These are phyloP conservation scores for Colletotrichum sp. DNA, from an alignment of 2,329 filamentous ascomycete species.

Conservation along the genomic window DNA sequence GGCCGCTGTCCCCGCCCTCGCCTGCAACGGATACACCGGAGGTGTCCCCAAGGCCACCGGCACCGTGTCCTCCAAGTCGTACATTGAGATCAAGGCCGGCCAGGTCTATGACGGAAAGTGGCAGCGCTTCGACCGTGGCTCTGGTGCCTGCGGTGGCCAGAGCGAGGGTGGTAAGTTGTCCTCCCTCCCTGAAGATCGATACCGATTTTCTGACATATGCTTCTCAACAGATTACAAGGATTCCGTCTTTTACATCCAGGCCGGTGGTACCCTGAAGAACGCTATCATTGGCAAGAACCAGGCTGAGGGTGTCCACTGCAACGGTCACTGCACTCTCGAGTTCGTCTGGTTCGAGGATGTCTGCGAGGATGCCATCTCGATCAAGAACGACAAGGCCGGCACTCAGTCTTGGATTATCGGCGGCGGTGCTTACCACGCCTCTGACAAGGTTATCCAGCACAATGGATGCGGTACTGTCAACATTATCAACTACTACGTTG, in stretches of 20 bases:
- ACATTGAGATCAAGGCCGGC: constrained; percentile 30
- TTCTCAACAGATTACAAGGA: constrained; percentile 36
- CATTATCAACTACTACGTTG: constrained; percentile 44
- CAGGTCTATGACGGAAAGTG: constrained; percentile 36
- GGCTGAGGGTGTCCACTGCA: constrained; percentile 48
- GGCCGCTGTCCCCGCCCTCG: constrained; percentile 28
- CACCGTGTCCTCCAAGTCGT: constrained; percentile 23
- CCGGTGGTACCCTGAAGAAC: constrained; percentile 48
- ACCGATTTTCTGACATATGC: neutral
- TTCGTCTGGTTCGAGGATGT: constrained; percentile 30
- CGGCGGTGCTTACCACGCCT: constrained; percentile 47
- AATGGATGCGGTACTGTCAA: constrained; percentile 49
- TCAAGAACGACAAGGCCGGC: constrained; percentile 20
- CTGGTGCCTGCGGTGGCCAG: constrained; percentile 44
- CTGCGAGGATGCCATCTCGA: constrained; percentile 28
- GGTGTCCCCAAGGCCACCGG: constrained; percentile 31
- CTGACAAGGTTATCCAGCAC: constrained; percentile 52
- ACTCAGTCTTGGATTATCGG: constrained; percentile 28
- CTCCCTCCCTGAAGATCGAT: accelerated
- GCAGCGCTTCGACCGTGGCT: constrained; percentile 42
- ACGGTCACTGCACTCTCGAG: constrained; percentile 43
- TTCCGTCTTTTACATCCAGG: constrained; percentile 44
- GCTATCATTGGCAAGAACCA: constrained; percentile 47
- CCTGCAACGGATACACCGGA: constrained; percentile 33
- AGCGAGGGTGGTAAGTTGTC: constrained; percentile 40